Evolutionary conservation across 169 alveolate genomes (phyloP).

Genomic region (Plasmodium gallinaceum): DNA sequence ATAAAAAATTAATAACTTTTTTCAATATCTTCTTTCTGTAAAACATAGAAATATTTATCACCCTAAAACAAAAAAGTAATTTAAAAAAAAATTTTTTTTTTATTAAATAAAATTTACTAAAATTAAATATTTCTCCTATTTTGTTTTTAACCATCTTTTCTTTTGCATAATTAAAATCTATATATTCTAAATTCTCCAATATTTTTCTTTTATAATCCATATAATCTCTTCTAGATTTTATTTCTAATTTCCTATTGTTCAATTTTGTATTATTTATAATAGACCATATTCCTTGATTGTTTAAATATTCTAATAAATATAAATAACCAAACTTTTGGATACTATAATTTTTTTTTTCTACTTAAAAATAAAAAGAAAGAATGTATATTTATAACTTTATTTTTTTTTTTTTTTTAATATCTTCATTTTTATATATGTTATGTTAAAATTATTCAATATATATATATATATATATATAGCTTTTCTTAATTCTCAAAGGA

Average conservation of each 20-base stretch:
- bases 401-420: too few species aligned
- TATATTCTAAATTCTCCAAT: conserved; percentile 17
- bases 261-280: conserved; percentile 6
- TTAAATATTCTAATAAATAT: conserved; percentile 22
- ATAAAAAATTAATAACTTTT: conserved; percentile 25
- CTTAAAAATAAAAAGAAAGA: not conserved
- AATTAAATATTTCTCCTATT: not conserved
- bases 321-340: conserved; percentile 33
- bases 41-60: conserved; percentile 31
- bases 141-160: conserved; percentile 41
- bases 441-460: not conserved
- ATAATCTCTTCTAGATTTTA: conserved; percentile 1
- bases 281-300: not conserved
- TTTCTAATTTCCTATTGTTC: not conserved
- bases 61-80: conserved; percentile 18
- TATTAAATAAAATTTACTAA: not conserved
- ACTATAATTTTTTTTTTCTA: conserved; percentile 12
- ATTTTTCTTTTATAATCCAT: conserved; percentile 40
- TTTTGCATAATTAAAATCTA: conserved; percentile 33
- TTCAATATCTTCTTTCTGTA: conserved; percentile 21
- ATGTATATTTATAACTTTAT: not conserved
- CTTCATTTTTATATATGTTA: not conserved
- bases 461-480: conserved; percentile 5
- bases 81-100: not conserved
- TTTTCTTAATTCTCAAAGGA: not conserved